phyloP scores from a whole-genome alignment of 2,329 filamentous ascomycete genomes.

The Colletotrichum horii region DNA sequence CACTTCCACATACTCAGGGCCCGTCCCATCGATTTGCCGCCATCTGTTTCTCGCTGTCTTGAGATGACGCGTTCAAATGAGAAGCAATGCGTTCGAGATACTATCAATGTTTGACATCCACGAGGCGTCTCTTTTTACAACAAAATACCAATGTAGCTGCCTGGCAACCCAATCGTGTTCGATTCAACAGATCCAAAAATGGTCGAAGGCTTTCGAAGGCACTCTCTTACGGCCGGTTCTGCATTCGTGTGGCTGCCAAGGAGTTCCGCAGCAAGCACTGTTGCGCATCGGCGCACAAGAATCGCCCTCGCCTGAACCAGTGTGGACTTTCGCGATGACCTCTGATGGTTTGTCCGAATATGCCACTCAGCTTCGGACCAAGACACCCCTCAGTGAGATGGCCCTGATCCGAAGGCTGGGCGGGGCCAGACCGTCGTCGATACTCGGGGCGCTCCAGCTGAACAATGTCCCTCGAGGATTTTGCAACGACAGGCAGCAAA shows the following conservation, averaged over 20 bases:
- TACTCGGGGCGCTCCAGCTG: conserved; percentile 32
- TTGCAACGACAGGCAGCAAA: background rate
- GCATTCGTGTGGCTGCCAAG: background rate
- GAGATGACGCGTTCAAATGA: background rate
- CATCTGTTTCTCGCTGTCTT: background rate
- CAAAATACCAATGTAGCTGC: background rate
- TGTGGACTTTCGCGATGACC: background rate
- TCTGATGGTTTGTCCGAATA: background rate
- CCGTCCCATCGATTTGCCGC: background rate
- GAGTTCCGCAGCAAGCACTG: background rate
- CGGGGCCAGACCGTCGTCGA: conserved; percentile 21
- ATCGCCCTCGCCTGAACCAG: background rate
- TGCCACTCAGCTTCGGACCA: background rate
- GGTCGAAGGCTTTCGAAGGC: background rate
- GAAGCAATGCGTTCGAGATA: background rate
- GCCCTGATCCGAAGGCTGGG: conserved; percentile 27
- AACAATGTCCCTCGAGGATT: conserved; percentile 3
- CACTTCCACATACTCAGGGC: background rate
- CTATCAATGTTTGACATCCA: background rate
- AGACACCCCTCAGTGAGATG: conserved; percentile 21
- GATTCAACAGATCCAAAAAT: background rate
- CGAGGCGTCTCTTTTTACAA: background rate
- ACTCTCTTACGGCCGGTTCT: background rate
- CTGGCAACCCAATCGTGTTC: background rate
- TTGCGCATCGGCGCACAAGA: background rate